Conservation (phyloP, 768 basidiomycete species). For the Pilatotrama ljubarskyi region DNA sequence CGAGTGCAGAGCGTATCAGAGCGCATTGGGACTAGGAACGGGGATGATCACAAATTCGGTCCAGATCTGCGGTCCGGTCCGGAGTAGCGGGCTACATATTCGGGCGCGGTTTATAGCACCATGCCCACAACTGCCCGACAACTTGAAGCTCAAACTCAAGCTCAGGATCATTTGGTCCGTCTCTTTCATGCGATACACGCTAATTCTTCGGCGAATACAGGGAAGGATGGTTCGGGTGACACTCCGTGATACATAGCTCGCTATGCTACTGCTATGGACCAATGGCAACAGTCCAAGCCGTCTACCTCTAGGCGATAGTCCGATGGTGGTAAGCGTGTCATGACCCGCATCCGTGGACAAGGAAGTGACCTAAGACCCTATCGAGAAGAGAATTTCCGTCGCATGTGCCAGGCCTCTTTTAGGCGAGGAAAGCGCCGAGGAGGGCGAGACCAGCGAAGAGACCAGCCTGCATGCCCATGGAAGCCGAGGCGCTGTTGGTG, state of each 20-base stretch:
- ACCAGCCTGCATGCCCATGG: constrained; percentile 33
- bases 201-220: neutral
- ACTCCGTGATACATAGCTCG: constrained; percentile 4
- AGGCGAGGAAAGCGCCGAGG: constrained; percentile 38
- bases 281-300: neutral
- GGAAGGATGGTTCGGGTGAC: neutral
- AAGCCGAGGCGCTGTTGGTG: constrained; percentile 34
- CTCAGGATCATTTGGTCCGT: too few species aligned
- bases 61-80: neutral
- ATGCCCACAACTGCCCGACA: neutral
- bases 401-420: constrained; percentile 7
- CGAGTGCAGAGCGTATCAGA: neutral
- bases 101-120: too few species aligned
- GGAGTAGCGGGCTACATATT: neutral
- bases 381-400: neutral
- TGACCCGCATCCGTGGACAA: neutral
- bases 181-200: neutral
- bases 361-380: neutral
- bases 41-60: too few species aligned
- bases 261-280: constrained; percentile 8
- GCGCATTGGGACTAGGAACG: neutral
- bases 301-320: neutral
- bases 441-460: constrained; percentile 38
- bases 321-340: constrained; percentile 3
- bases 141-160: neutral